Evolutionary conservation across 768 basidiomycete species (phyloP).

Genomic region (Pisolithus tinctorius): DNA sequence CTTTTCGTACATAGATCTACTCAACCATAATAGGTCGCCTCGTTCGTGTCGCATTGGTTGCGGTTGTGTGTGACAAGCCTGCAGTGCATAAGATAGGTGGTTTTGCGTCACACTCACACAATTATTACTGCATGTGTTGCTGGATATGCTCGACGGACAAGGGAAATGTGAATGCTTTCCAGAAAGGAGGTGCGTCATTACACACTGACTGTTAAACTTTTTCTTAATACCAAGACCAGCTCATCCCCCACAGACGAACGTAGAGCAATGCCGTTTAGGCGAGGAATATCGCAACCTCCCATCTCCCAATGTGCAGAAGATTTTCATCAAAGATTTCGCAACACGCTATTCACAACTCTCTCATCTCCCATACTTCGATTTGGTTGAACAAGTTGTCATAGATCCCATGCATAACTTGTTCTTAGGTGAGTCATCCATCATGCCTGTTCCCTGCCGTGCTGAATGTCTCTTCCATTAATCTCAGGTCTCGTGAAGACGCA

Average conservation of each 20-base stretch:
- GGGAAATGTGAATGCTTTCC: too few species aligned
- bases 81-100: too few species aligned
- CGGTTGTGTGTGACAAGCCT: too few species aligned
- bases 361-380: slow-evolving; percentile 24
- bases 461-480: background rate
- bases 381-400: slow-evolving; percentile 18
- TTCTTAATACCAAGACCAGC: background rate
- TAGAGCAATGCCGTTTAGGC: background rate
- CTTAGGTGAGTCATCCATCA: background rate
- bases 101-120: too few species aligned
- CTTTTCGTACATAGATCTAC: background rate
- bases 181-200: too few species aligned
- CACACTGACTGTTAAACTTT: background rate
- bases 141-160: too few species aligned
- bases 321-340: too few species aligned
- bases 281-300: too few species aligned
- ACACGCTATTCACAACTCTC: too few species aligned
- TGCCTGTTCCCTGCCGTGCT: background rate
- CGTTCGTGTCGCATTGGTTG: too few species aligned
- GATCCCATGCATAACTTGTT: slow-evolving; percentile 26
- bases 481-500: slow-evolving; percentile 20
- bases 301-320: too few species aligned
- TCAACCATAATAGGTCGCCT: background rate
- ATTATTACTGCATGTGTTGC: too few species aligned
- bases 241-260: slow-evolving; percentile 6